Base-by-base conservation (phyloP, 2,329 filamentous ascomycete genomes). In the Raffaelea ambrosiae region DNA sequence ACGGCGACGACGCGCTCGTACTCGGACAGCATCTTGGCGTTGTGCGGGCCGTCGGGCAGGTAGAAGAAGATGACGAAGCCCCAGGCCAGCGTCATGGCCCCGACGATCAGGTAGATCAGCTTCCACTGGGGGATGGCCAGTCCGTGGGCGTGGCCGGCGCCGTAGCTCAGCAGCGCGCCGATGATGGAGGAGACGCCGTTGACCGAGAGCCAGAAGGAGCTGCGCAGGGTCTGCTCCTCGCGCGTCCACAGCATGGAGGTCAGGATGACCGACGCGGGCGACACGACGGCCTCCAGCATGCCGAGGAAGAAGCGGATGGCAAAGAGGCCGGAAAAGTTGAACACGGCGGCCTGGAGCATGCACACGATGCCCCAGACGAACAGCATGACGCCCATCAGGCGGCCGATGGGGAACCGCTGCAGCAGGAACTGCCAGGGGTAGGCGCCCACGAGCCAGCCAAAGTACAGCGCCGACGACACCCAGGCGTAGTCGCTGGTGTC, bases 381-480 rank as follows among this genome's bases (percentile, higher is more conserved):
- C 45, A 73, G 76, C 61, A 70, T 68, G 3, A 54, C 48, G 4
- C 66, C 66, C 47, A 70, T 64, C 20, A 69, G 58, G 39, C 65
- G 66, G 20, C 63, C 68, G 11, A 71, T 62, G 7, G 69, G 66
- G 29, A 66, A 57, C 13, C 65, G 63, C 51, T 71, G 68, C 20
- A 71, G 58, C 11, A 66, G 48, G 13, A 70, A 46, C 47, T 68
- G 67, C 51, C 64, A 63, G 1, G 67, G 68, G 38, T 64, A 65
- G 2, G 64, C 62, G 44, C 64, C 65, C 38, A 61, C 54, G 49
- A 71, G 60, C 56, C 65, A 71, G 22, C 68, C 68, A 46, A 71
- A 69, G 48, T 70, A 66, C 47, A 67, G 61, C 10, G 66, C 65
- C 3, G 67, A 67, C 21, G 66, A 65, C 11, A 70, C 66, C 67